Evolutionary conservation across 1,284 basidiomycete genomes (phyloP), one percentile per base, ranked within the genome.

Genomic region (Ganoderma leucocontextum): DNA sequence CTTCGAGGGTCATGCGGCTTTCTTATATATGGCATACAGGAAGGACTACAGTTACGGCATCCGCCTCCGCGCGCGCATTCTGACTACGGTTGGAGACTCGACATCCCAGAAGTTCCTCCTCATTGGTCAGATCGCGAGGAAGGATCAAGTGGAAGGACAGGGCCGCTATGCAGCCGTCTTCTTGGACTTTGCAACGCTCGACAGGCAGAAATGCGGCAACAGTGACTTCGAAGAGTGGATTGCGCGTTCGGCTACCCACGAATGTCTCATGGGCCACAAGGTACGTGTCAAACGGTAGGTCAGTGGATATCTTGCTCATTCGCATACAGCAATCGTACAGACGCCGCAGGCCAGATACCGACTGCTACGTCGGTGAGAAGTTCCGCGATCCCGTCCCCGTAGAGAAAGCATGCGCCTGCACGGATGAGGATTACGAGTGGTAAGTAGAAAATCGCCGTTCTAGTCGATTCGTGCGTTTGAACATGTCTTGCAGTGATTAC

Each of bases 201-300:
- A 90, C 65, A 82, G 87, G 59, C 86, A 89, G 47, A 88, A 97
- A 77, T 99, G 97, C 73, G 79, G 68, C 0, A 87, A 91, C 0
- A 70, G 74, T 8, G 98, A 99, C 78, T 93, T 95, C 75, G 96
- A 98, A 80, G 86, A 81, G 68, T 99, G 96, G 96, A 94, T 94
- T 80, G 96, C 94, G 5, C 84, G 94, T 62, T 83, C 86, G 22
- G 81, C 82, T 12, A 87, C 86, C 6, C 86, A 86, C 42, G 89
- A 95, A 74, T 99, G 97, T 80, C 81, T 99, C 33, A 97, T 99
- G 95, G 97, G 97, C 2, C 95, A 95, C 79, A 96, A 94, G 87
- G 94, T 93, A 70, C 53, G 85, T 70, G 35, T 33, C 19, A 19
- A 15, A 33, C 29, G 13, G 44, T 13, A 29, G 19, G 22, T 41